Conservation (phyloP, 2,329 filamentous ascomycete genomes). For the Aspergillus amoenus region DNA sequence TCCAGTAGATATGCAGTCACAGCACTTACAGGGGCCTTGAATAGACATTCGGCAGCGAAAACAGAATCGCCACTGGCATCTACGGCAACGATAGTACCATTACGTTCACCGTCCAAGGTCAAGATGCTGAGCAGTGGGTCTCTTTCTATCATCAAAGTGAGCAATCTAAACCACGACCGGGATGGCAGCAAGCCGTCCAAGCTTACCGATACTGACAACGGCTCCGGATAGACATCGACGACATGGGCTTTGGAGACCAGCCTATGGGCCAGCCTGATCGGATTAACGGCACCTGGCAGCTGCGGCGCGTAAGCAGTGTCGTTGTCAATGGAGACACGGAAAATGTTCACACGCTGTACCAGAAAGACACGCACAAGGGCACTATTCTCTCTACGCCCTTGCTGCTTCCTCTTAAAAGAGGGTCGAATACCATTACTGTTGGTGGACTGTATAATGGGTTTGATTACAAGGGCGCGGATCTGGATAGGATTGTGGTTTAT, state of each 20-base stretch:
- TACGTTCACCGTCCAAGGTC: slow-evolving; percentile 52
- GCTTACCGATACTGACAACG: too few relatives aligned
- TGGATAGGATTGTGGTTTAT: slow-evolving; percentile 62
- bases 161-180: too few relatives aligned
- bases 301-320: slow-evolving; percentile 61
- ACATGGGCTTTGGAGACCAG: slow-evolving; percentile 26
- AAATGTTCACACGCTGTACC: slow-evolving; percentile 51
- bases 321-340: slow-evolving; percentile 56
- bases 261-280: slow-evolving; percentile 58
- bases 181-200: too few relatives aligned
- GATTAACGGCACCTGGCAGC: slow-evolving; percentile 60
- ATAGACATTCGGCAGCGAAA: slow-evolving; percentile 49
- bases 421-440: slow-evolving; percentile 57
- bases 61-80: slow-evolving; percentile 53
- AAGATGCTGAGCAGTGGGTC: slow-evolving; percentile 55
- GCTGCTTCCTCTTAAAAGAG: slow-evolving; percentile 54
- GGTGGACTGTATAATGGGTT: slow-evolving; percentile 59
- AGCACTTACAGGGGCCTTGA: background rate
- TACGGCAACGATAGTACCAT: slow-evolving; percentile 57
- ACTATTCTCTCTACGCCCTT: slow-evolving; percentile 60
- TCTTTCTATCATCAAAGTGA: slow-evolving; percentile 57
- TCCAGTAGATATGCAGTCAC: too few relatives aligned
- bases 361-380: slow-evolving; percentile 60
- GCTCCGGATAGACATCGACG: slow-evolving; percentile 19
- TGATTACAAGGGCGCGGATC: slow-evolving; percentile 57